A percentile compares a stretch with the other conserved stretches of the same genome.
phyloP scores from a whole-genome alignment of 2,329 filamentous ascomycete genomes.

The Fusarium palustre region DNA sequence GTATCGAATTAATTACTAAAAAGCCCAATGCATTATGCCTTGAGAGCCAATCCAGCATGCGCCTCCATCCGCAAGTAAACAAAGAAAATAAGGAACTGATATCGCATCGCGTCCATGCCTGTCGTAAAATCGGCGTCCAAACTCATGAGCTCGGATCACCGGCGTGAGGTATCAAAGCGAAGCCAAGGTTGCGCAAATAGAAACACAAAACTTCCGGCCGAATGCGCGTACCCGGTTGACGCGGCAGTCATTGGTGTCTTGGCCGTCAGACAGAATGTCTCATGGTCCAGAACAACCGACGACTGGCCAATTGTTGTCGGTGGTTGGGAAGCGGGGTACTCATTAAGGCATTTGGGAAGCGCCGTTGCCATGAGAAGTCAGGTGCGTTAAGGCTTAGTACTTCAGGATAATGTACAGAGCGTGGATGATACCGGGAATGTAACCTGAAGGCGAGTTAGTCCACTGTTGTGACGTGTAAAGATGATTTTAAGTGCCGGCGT shows the following conservation, averaged over 20 bases:
- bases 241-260: conserved; percentile 40
- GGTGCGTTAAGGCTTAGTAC: conserved; percentile 67
- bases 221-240: conserved; percentile 29
- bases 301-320: conserved; percentile 20
- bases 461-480: conserved; percentile 9
- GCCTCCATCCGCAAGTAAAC: conserved; percentile 36
- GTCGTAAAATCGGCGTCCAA: conserved; percentile 39
- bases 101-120: conserved; percentile 26
- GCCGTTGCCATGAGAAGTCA: conserved; percentile 25
- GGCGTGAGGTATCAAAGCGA: conserved; percentile 36
- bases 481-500: background rate
- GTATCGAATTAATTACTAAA: conserved; percentile 49
- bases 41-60: conserved; percentile 44
- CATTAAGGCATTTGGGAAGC: conserved; percentile 23
- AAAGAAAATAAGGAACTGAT: conserved; percentile 33
- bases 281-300: conserved; percentile 26
- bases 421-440: conserved; percentile 88
- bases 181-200: conserved; percentile 26
- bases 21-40: conserved; percentile 44
- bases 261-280: conserved; percentile 27
- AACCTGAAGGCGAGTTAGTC: conserved; percentile 53
- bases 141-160: conserved; percentile 31
- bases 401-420: conserved; percentile 94
- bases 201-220: conserved; percentile 22
- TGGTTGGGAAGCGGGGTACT: conserved; percentile 32